Conservation (phyloP, 148 eudicot genomes). For the Chenopodium berlandieri region DNA sequence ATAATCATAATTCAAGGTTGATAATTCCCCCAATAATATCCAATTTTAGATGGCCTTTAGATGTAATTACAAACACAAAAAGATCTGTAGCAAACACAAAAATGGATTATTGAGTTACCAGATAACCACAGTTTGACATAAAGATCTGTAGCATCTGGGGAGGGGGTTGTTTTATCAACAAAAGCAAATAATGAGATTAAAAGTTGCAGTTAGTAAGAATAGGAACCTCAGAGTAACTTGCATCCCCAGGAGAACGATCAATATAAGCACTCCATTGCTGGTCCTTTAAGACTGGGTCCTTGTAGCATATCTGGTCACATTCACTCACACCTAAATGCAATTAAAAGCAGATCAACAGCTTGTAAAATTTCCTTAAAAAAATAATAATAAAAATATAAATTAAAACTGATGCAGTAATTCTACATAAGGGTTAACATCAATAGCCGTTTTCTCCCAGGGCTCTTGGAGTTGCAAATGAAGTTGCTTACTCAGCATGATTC, state of each 20-base stretch:
- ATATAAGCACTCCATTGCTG: slow-evolving; percentile 94
- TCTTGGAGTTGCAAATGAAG: not conserved
- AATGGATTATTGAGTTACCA: not conserved
- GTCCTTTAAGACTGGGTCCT: slow-evolving; percentile 96
- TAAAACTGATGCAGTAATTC: not conserved
- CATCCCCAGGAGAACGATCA: slow-evolving; percentile 97
- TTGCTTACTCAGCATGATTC: not conserved
- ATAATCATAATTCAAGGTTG: not conserved
- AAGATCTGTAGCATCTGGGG: not conserved
- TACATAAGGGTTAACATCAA: not conserved
- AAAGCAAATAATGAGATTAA: not conserved
- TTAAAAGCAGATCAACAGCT: slow-evolving; percentile 1
- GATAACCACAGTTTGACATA: not conserved
- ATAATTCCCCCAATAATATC: not conserved
- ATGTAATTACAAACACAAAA: not conserved
- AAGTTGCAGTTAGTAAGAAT: not conserved
- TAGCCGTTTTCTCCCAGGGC: not conserved
- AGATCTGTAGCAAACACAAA: not conserved
- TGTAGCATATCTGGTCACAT: slow-evolving; percentile 90
- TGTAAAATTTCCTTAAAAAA: not conserved
- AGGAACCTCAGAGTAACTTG: slow-evolving; percentile 74
- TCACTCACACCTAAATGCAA: slow-evolving; percentile 54
- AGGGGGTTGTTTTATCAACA: not conserved
- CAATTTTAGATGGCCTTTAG: not conserved
- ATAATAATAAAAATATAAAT: not conserved